A percentile compares a stretch with the other conserved stretches of the same genome.
These are phyloP conservation scores for Backusella circina DNA, from an alignment of 192 early-diverging fungal genomes.

Conservation along the genomic window DNA sequence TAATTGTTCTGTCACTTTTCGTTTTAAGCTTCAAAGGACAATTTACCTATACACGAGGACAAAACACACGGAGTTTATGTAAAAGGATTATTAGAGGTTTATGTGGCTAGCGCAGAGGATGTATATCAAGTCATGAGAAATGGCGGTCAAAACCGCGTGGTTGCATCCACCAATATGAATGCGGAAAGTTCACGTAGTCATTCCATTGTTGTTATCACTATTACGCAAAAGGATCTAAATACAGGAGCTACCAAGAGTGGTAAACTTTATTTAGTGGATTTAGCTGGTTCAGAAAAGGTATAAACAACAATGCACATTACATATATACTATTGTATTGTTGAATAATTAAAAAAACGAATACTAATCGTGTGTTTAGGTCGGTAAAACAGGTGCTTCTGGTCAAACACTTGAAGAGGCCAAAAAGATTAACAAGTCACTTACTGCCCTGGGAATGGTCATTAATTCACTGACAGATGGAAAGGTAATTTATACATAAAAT, in stretches of 20 bases:
- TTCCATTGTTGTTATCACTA: slow-evolving; percentile 97
- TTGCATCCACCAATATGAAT: slow-evolving; percentile 97
- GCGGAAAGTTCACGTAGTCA: slow-evolving; percentile 97
- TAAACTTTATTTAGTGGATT: slow-evolving; percentile 93
- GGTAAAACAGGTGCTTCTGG: slow-evolving; percentile 97
- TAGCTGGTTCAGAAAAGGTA: slow-evolving; percentile 98
- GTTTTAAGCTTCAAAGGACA: slow-evolving; percentile 71
- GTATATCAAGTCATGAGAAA: slow-evolving; percentile 98
- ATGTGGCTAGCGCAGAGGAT: slow-evolving; percentile 92
- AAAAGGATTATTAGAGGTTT: slow-evolving; percentile 95
- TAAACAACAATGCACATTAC: slow-evolving; percentile 54
- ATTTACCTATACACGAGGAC: slow-evolving; percentile 96
- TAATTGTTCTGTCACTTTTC: background rate
- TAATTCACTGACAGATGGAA: slow-evolving; percentile 96
- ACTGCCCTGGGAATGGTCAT: slow-evolving; percentile 99
- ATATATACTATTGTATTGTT: background rate
- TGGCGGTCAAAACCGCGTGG: slow-evolving; percentile 83
- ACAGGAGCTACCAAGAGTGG: slow-evolving; percentile 89
- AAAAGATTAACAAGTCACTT: slow-evolving; percentile 99
- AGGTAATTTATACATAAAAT: slow-evolving; percentile 51
- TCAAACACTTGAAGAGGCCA: slow-evolving; percentile 98
- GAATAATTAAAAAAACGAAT: background rate
- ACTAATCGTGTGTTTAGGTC: slow-evolving; percentile 28
- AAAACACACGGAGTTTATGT: slow-evolving; percentile 97
- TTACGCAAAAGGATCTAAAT: slow-evolving; percentile 89